Evolutionary conservation across 2,329 filamentous ascomycete species (phyloP).

Genomic region (Myriosclerotinia scirpicola): DNA sequence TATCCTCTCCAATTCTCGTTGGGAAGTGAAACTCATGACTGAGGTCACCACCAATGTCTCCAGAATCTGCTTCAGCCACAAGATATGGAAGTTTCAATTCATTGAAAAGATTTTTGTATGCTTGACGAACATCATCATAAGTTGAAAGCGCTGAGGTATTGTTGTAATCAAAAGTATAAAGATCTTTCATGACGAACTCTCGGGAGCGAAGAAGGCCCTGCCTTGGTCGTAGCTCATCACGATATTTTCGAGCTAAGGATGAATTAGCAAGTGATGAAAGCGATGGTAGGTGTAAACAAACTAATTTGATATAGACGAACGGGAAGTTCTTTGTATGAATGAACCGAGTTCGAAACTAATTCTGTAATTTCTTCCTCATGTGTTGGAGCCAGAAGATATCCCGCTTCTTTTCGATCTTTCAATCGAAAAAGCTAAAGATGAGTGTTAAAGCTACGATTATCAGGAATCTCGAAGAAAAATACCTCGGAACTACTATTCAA

Average conservation of each 20-base stretch:
- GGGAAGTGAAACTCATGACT: slow-evolving; percentile 95
- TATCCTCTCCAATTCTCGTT: slow-evolving; percentile 79
- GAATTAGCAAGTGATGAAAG: slow-evolving; percentile 12
- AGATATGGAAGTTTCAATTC: slow-evolving; percentile 82
- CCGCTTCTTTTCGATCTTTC: slow-evolving; percentile 71
- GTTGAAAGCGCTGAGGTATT: slow-evolving; percentile 70
- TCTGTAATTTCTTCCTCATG: slow-evolving; percentile 96
- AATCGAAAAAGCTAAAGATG: slow-evolving; percentile 71
- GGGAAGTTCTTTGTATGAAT: slow-evolving; percentile 84
- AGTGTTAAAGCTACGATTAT: slow-evolving; percentile 23
- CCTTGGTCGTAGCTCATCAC: slow-evolving; percentile 85
- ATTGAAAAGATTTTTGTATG: slow-evolving; percentile 76
- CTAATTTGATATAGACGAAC: slow-evolving; percentile 88
- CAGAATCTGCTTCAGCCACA: slow-evolving; percentile 86
- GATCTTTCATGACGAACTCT: slow-evolving; percentile 97
- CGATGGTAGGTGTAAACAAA: slow-evolving; percentile 44
- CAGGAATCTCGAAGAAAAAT: slow-evolving; percentile 26
- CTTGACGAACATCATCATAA: slow-evolving; percentile 70
- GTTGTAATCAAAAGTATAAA: slow-evolving; percentile 88
- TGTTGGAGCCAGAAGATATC: slow-evolving; percentile 81
- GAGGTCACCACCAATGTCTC: slow-evolving; percentile 90
- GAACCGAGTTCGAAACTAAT: slow-evolving; percentile 69
- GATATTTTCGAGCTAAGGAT: slow-evolving; percentile 76
- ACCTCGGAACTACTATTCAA: slow-evolving; percentile 76
- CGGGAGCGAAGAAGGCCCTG: slow-evolving; percentile 84